Base-by-base conservation (phyloP, 164 flowering plant species). In the Sedum album region DNA sequence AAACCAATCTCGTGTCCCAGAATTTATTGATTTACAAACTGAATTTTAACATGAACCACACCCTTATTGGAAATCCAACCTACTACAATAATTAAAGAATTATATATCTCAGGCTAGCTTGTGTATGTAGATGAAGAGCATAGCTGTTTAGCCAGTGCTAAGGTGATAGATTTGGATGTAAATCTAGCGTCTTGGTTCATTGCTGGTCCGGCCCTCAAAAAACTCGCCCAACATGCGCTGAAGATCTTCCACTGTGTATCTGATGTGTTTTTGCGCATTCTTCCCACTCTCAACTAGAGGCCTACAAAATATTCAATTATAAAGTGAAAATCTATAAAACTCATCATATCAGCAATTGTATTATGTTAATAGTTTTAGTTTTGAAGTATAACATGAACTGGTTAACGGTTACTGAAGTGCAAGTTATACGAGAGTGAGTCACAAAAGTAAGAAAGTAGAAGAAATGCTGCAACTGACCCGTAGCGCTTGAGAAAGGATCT, bases 401-500 rank as follows among this genome's bases (percentile, higher is more conserved):
- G n/a, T n/a, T n/a, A n/a, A n/a, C n/a, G 38, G 38, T 35, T 35
- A 3, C 38, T 35, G 7, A 35, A 3, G 3, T 3, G 38, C 38
- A 35, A 35, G 38, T 35, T 11, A 15, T 44, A 13, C 4, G 1
- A 44, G 17, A 44, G 15, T 44, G 48, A 44, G 15, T n/a, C 6
- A 51, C 26, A 35, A 35, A 35, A 35, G 7, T 35, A 35, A 35
- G 38, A 35, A 35, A 35, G 38, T 3, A 35, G 38, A 35, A 35
- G 3, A 35, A 35, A 35, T 35, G 38, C 7, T 35, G 38, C 38
- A 66, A 49, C 71, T 74, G 66, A 78, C 80, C 85, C 82, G 68
- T 77, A 80, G 18, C 87, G 78, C 64, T 79, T 83, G 35, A 82
- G 51, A 44, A 82, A 87, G 15, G 82, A 79, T 69, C 89, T 66